Percentiles rank a stretch among this genome's conserved stretches.
phyloP scores from a whole-genome alignment of 805 yeast genomes.

The Lachancea quebecensis region DNA sequence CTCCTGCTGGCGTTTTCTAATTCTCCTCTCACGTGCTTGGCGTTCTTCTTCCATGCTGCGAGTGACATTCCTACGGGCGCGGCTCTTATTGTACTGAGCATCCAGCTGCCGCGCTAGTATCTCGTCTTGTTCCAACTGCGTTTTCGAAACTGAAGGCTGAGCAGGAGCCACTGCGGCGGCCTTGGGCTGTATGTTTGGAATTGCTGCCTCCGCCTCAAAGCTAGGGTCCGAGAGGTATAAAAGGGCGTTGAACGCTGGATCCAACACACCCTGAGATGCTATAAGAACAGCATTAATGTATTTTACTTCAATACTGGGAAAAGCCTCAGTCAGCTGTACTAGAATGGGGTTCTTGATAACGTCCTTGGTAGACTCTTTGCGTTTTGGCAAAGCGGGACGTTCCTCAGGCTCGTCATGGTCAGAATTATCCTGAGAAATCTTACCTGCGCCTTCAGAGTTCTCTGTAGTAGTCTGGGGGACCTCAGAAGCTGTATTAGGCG shows the following conservation, averaged over 20 bases:
- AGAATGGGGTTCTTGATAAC: slow-evolving; percentile 21
- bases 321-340: slow-evolving; percentile 71
- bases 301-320: slow-evolving; percentile 69
- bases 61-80: slow-evolving; percentile 3
- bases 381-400: slow-evolving; percentile 24
- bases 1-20: slow-evolving; percentile 21
- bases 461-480: not conserved
- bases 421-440: slow-evolving; percentile 9
- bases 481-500: not conserved
- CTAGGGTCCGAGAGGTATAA: slow-evolving; percentile 71
- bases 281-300: slow-evolving; percentile 72
- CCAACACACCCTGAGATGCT: slow-evolving; percentile 76
- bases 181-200: slow-evolving; percentile 29
- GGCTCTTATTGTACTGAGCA: slow-evolving; percentile 42
- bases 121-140: slow-evolving; percentile 69
- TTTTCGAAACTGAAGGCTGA: slow-evolving; percentile 24
- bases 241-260: slow-evolving; percentile 84
- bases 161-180: slow-evolving; percentile 25
- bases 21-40: slow-evolving; percentile 25
- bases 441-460: slow-evolving; percentile 16
- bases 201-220: slow-evolving; percentile 42
- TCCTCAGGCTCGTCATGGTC: slow-evolving; percentile 10
- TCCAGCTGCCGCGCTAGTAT: slow-evolving; percentile 75
- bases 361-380: slow-evolving; percentile 11
- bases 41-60: slow-evolving; percentile 12